Evolutionary conservation across 176 grass and related monocot genomes (phyloP), one percentile per base, ranked within the genome.

Genomic region (Rhynchospora tenuis): DNA sequence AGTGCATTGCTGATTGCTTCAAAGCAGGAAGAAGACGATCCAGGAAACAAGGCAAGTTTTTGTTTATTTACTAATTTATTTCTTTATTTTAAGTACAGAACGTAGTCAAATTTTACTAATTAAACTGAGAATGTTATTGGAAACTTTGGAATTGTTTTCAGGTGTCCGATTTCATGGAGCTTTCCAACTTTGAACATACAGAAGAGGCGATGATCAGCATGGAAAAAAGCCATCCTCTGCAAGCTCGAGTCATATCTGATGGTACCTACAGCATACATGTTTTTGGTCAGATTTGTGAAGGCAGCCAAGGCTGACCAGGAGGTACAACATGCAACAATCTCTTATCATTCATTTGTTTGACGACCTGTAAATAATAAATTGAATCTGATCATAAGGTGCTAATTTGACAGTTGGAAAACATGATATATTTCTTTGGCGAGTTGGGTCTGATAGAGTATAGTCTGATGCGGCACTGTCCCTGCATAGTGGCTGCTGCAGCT

Each of bases 11-110:
- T 98, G 1, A 98, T 98, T 45, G 83, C 95, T 14, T 84, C 71
- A 65, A 98, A 98, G 24, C 94, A 98, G 2, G 92, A 98, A 64
- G 95, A 98, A 62, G 86, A 91, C 0, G 88, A n/a, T n/a, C n/a
- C n/a, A n/a, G n/a, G n/a, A n/a, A n/a, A n/a, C n/a, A n/a, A n/a
- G n/a, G n/a, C n/a, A n/a, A n/a, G n/a, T n/a, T n/a, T n/a, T n/a
- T n/a, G n/a, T n/a, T n/a, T n/a, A n/a, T n/a, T n/a, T n/a, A n/a
- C n/a, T n/a, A n/a, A n/a, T n/a, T n/a, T n/a, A n/a, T n/a, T n/a
- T n/a, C n/a, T n/a, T n/a, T n/a, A n/a, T n/a, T n/a, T n/a, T n/a
- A n/a, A n/a, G n/a, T n/a, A n/a, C n/a, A n/a, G n/a, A n/a, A n/a
- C n/a, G n/a, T n/a, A n/a, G n/a, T n/a, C n/a, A n/a, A n/a, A n/a